These are phyloP conservation scores for Suillus variegatus DNA, from an alignment of 768 basidiomycete species.

Conservation along the genomic window DNA sequence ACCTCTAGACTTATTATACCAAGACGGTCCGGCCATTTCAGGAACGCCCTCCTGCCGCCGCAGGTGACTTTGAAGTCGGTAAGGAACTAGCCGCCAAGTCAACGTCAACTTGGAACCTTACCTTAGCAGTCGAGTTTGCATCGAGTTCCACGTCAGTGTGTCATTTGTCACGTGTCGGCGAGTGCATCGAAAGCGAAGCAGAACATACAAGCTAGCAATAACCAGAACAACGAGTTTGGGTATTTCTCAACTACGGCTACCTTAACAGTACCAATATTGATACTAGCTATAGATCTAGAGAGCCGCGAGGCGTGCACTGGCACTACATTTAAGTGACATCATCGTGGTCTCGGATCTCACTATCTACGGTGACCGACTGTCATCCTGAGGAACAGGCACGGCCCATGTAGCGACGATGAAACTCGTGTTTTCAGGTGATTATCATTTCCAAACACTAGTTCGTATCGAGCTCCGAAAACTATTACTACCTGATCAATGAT, in stretches of 20 bases:
- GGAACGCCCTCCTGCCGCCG: too few species aligned
- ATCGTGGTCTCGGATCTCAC: background rate
- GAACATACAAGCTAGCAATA: background rate
- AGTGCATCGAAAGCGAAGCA: background rate
- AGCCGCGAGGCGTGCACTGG: background rate
- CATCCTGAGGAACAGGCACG: background rate
- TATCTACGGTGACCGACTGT: background rate
- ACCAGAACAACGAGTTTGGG: background rate
- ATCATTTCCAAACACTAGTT: background rate
- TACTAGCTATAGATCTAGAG: background rate
- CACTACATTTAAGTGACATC: background rate
- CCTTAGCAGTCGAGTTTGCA: background rate
- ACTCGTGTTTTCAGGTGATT: background rate
- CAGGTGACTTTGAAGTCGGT: too few species aligned
- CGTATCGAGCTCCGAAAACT: background rate
- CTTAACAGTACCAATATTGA: background rate
- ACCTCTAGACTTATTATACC: background rate
- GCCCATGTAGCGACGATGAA: background rate
- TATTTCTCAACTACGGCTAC: background rate
- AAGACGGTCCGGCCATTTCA: too few species aligned
- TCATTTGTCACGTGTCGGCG: background rate
- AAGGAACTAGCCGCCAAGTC: too few species aligned
- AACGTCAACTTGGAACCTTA: too few species aligned
- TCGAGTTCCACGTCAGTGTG: background rate
- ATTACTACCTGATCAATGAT: background rate